Percentiles rank a stretch among this genome's conserved stretches.
Conservation (phyloP, 2,329 filamentous ascomycete species). For the Zopfia rhizophila region DNA sequence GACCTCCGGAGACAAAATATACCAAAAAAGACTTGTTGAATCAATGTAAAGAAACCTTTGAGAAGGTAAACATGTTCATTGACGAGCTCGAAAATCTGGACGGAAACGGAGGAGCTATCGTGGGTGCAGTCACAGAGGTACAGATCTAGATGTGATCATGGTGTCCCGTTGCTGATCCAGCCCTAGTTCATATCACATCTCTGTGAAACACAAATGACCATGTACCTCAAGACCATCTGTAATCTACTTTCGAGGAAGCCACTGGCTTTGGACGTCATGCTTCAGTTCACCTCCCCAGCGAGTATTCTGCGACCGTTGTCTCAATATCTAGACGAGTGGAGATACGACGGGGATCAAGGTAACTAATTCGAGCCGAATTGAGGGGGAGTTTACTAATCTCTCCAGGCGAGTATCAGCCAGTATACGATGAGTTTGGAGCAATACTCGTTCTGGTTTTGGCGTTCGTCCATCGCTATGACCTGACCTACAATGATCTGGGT, state of each 20-base stretch:
- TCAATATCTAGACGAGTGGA: slow-evolving; percentile 80
- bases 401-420: slow-evolving; percentile 79
- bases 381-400: slow-evolving; percentile 31
- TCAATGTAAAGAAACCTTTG: slow-evolving; percentile 80
- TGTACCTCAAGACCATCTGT: slow-evolving; percentile 80
- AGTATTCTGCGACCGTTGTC: slow-evolving; percentile 79
- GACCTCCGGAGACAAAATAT: slow-evolving; percentile 78
- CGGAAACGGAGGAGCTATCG: slow-evolving; percentile 88
- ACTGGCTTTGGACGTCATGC: slow-evolving; percentile 76
- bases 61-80: slow-evolving; percentile 79
- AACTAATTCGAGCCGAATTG: too few species aligned
- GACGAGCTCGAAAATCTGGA: slow-evolving; percentile 89
- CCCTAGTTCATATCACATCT: slow-evolving; percentile 72
- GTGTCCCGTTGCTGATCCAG: slow-evolving; percentile 13
- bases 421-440: slow-evolving; percentile 86
- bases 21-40: slow-evolving; percentile 80
- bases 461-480: slow-evolving; percentile 78
- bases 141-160: slow-evolving; percentile 5
- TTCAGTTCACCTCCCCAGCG: slow-evolving; percentile 77
- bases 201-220: slow-evolving; percentile 79
- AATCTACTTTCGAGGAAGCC: slow-evolving; percentile 78
- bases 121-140: slow-evolving; percentile 69
- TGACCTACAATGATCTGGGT: slow-evolving; percentile 73
- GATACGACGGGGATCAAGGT: slow-evolving; percentile 82
- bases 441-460: slow-evolving; percentile 78